Conservation (phyloP, 371 early-diverging fungal genomes). For the Mucor irregularis region DNA sequence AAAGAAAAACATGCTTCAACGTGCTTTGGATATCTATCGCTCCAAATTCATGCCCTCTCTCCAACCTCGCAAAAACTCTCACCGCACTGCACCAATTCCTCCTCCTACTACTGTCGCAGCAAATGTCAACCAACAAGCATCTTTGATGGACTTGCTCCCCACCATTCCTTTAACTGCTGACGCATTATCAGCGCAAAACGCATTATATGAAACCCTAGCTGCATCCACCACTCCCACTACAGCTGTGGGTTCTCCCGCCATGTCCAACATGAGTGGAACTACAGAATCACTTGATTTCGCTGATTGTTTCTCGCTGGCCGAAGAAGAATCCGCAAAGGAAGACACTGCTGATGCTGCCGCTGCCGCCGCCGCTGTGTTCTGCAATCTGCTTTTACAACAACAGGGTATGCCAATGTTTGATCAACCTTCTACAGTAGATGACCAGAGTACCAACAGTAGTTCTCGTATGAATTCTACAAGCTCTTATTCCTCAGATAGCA, state of each 20-base stretch:
- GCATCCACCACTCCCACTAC: background rate
- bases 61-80: constrained; percentile 39
- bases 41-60: constrained; percentile 46
- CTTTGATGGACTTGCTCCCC: constrained; percentile 3
- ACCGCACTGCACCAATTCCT: constrained; percentile 27
- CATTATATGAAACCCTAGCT: constrained; percentile 31
- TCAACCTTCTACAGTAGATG: background rate
- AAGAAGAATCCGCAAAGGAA: constrained; percentile 23
- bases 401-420: constrained; percentile 8
- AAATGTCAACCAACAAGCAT: constrained; percentile 1
- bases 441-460: too few relatives aligned
- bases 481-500: constrained; percentile 19
- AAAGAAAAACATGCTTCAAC: constrained; percentile 49
- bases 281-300: constrained; percentile 45
- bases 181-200: constrained; percentile 42
- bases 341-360: background rate
- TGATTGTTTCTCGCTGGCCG: constrained; percentile 54
- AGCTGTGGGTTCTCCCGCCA: constrained; percentile 15
- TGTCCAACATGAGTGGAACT: constrained; percentile 29
- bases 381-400: constrained; percentile 23
- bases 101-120: constrained; percentile 14
- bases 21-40: constrained; percentile 49
- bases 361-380: constrained; percentile 22
- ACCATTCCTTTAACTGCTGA: constrained; percentile 27
- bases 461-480: constrained; percentile 8